phyloP scores from a whole-genome alignment of 1,139 yeast genomes.

The Wickerhamomyces sp. region DNA sequence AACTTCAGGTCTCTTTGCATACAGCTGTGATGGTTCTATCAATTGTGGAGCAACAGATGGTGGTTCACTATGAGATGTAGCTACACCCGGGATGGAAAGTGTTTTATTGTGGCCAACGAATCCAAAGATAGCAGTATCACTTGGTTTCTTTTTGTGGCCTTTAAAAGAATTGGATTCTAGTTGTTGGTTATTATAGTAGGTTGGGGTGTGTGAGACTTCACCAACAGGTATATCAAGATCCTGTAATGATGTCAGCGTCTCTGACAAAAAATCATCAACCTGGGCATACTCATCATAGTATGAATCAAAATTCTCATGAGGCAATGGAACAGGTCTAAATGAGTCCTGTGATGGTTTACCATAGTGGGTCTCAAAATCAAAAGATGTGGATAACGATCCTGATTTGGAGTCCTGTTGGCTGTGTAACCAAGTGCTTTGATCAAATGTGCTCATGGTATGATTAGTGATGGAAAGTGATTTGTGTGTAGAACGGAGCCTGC shows the following conservation, averaged over 20 bases:
- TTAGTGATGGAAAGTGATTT: background rate
- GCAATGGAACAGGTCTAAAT: slow-evolving; percentile 8
- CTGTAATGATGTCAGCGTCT: slow-evolving; percentile 20
- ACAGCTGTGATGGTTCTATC: slow-evolving; percentile 6
- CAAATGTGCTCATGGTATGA: slow-evolving; percentile 6
- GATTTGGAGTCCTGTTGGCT: slow-evolving; percentile 4
- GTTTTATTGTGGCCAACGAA: slow-evolving; percentile 50
- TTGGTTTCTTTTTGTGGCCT: slow-evolving; percentile 31
- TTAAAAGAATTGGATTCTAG: slow-evolving; percentile 2
- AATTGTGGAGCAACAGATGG: slow-evolving; percentile 16
- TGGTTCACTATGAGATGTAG: slow-evolving; percentile 2
- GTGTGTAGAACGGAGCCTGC: slow-evolving; percentile 1
- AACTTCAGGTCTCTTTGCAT: background rate
- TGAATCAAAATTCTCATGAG: slow-evolving; percentile 13
- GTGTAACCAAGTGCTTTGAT: slow-evolving; percentile 8
- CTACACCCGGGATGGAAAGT: slow-evolving; percentile 25
- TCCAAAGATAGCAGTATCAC: slow-evolving; percentile 66
- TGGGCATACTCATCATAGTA: slow-evolving; percentile 11
- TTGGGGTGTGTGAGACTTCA: slow-evolving; percentile 6
- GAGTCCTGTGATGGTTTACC: background rate
- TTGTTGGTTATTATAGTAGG: slow-evolving; percentile 4
- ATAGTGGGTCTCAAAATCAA: background rate
- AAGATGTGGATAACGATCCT: too few species aligned
- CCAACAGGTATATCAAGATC: slow-evolving; percentile 25
- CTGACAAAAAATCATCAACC: slow-evolving; percentile 21